phyloP scores from a whole-genome alignment of 2,329 filamentous ascomycete genomes.

The Sporothrix euskadiensis region DNA sequence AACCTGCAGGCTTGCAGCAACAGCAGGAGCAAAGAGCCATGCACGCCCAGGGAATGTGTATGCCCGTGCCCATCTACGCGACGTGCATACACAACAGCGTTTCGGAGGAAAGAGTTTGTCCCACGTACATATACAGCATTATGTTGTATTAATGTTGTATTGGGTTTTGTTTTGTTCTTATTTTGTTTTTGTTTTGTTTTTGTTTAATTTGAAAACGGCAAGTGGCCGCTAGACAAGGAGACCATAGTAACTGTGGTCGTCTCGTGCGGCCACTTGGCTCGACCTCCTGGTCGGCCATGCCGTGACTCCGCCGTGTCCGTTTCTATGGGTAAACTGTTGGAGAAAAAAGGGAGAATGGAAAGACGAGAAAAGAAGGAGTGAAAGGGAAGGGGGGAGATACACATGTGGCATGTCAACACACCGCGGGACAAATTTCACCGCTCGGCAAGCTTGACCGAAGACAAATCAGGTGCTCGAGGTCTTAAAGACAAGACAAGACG shows the following conservation, averaged over 20 bases:
- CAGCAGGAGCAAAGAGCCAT: background rate
- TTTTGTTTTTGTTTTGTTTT: background rate
- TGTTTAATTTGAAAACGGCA: background rate
- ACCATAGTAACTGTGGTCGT: too few relatives aligned
- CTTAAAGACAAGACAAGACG: too few relatives aligned
- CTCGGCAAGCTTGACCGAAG: slow-evolving; percentile 9
- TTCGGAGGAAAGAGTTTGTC: too few relatives aligned
- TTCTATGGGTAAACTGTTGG: slow-evolving; percentile 1
- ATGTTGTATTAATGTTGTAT: too few relatives aligned
- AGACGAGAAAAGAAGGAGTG: background rate
- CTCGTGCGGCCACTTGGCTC: too few relatives aligned
- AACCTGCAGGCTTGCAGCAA: background rate
- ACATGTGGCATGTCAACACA: background rate
- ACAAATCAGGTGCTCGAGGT: background rate
- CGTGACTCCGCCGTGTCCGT: slow-evolving; percentile 11
- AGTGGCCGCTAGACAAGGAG: too few relatives aligned
- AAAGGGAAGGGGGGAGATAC: background rate
- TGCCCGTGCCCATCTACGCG: slow-evolving; percentile 2
- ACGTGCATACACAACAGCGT: background rate
- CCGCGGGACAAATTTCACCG: background rate
- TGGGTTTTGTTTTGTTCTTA: too few relatives aligned
- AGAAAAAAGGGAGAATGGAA: background rate
- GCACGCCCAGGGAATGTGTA: background rate
- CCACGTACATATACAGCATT: too few relatives aligned
- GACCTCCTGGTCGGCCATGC: background rate